phyloP scores from a whole-genome alignment of 2,329 filamentous ascomycete genomes.

The Didymella arachidicola region DNA sequence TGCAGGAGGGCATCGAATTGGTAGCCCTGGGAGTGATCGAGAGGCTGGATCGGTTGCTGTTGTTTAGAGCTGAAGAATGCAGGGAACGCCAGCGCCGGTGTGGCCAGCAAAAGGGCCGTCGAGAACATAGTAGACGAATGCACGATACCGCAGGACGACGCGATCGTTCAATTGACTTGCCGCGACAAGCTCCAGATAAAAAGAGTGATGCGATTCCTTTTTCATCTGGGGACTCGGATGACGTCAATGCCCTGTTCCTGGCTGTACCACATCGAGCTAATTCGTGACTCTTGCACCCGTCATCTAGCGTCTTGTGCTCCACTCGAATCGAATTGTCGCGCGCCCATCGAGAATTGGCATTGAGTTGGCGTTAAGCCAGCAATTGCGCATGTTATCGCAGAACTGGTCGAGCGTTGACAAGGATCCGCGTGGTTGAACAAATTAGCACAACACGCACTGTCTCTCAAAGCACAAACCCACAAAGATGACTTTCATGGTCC shows the following conservation, averaged over 20 bases:
- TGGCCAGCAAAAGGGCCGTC: constrained; percentile 29
- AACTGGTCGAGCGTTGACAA: not conserved
- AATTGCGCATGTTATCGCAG: not conserved
- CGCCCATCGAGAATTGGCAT: not conserved
- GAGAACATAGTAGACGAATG: constrained; percentile 16
- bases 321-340: not conserved
- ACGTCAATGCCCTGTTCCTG: constrained; percentile 19
- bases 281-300: constrained; percentile 3
- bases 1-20: constrained; percentile 58
- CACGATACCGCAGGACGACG: not conserved
- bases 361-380: not conserved
- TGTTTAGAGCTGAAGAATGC: constrained; percentile 21
- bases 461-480: too few species aligned
- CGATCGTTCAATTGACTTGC: constrained; percentile 11
- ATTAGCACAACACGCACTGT: too few species aligned
- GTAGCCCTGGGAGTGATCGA: constrained; percentile 48
- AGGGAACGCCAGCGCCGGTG: constrained; percentile 33
- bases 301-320: not conserved
- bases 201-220: constrained; percentile 7
- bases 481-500: too few species aligned
- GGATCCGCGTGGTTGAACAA: constrained; percentile 2
- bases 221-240: constrained; percentile 2
- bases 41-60: constrained; percentile 32
- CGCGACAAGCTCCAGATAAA: constrained; percentile 9
- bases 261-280: constrained; percentile 15